Evolutionary conservation across 2,329 filamentous ascomycete species (phyloP).

Genomic region (Talaromyces marneffei): DNA sequence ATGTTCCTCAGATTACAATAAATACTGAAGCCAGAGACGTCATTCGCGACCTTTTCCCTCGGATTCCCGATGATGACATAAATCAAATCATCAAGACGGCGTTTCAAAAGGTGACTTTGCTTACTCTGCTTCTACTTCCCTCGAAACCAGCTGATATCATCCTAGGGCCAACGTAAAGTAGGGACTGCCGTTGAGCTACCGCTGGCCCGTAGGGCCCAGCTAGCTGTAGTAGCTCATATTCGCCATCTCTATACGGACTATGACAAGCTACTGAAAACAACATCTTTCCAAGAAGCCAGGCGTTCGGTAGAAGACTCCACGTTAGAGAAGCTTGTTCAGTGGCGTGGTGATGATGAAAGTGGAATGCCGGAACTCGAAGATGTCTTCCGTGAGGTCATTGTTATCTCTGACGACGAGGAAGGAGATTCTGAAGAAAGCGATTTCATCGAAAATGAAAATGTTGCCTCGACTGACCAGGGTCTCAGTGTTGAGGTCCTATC

Average conservation of each 20-base stretch:
- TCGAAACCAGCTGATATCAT: conserved; percentile 19
- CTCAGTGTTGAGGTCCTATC: conserved; percentile 41
- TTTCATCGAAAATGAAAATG: conserved; percentile 22
- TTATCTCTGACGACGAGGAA: conserved; percentile 54
- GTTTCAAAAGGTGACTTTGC: conserved; percentile 49
- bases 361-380: conserved; percentile 52
- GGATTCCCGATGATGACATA: conserved; percentile 54
- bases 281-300: conserved; percentile 51
- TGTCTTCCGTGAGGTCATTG: conserved; percentile 58
- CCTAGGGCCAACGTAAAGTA: conserved; percentile 51
- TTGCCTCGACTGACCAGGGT: conserved; percentile 23
- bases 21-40: conserved; percentile 54
- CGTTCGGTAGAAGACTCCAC: conserved; percentile 50
- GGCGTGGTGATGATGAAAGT: conserved; percentile 56
- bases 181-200: conserved; percentile 52
- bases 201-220: conserved; percentile 53
- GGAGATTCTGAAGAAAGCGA: conserved; percentile 35
- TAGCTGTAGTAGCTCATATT: conserved; percentile 58
- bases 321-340: conserved; percentile 54
- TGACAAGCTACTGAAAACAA: conserved; percentile 51
- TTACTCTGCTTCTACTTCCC: neutral
- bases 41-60: conserved; percentile 58
- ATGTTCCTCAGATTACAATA: conserved; percentile 41
- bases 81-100: conserved; percentile 55
- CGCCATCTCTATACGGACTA: conserved; percentile 59